Evolutionary conservation across 176 grass and related monocot species (phyloP), one percentile per base, ranked within the genome.

Genomic region (Hordeum vulgare): DNA sequence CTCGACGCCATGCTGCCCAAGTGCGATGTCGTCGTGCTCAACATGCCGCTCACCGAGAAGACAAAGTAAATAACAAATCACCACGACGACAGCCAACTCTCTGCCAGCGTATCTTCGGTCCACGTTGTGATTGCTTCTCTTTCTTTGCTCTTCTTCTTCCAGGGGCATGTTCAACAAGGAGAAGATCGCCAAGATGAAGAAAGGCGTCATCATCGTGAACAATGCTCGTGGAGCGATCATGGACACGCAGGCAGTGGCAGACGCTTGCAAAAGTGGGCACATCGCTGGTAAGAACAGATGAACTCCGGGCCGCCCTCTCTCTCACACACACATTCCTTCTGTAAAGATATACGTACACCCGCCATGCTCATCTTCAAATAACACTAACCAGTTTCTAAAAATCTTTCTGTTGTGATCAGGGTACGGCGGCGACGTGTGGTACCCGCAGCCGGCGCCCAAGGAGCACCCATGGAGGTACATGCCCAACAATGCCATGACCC

Each of bases 401-500:
- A 40, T 28, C 58, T 28, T 31, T n/a, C 14, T 12, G 6, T 23
- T 54, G 3, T 71, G 79, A 42, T 69, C 66, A 97, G 94, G 94
- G 61, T 93, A 97, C 42, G 65, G 91, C 54, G 91, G 94, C 8
- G 91, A 91, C 61, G 86, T 97, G 66, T 91, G 94, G 91, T 58
- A 87, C 74, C 91, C 94, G 54, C 91, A 93, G 80, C 91, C 86
- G 27, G 92, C 94, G 42, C 90, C 90, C 0, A 97, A 92, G 85
- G 94, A 94, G 85, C 94, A 97, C 61, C 94, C 91, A 6, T 97
- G 94, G 94, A 60, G 90, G 14, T 92, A 92, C 83, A 97, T 93
- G 94, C 94, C 91, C 28, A 97, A 97, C 83, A 90, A 97, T 8
- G 94, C 94, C 57, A 97, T 93, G 94, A 94, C 94, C 34, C 91